These are phyloP conservation scores for Phaeosphaeria sp. DNA, from an alignment of 2,329 filamentous ascomycete genomes.

Conservation along the genomic window DNA sequence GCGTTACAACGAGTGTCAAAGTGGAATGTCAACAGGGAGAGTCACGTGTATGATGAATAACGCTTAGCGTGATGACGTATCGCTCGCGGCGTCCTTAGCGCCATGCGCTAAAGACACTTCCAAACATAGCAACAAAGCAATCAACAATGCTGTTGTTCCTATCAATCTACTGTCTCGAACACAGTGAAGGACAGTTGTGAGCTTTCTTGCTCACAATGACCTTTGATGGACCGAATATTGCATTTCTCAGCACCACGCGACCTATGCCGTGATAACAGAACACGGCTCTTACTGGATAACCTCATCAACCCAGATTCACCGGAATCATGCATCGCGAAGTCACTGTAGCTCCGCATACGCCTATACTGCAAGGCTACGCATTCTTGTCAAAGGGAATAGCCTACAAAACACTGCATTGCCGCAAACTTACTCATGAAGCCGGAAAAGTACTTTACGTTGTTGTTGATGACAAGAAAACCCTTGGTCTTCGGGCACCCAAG, in stretches of 20 bases:
- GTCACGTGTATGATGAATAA: not conserved
- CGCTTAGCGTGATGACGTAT: not conserved
- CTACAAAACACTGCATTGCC: conserved; percentile 44
- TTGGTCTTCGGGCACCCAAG: conserved; percentile 54
- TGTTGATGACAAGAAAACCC: conserved; percentile 29
- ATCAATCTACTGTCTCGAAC: no score
- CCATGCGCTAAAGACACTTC: not conserved
- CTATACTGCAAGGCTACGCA: conserved; percentile 39
- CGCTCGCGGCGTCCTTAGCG: not conserved
- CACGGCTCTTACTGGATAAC: not conserved
- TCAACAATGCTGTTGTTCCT: not conserved
- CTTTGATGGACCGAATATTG: not conserved
- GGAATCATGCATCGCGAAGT: conserved; percentile 23
- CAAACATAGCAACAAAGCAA: not conserved
- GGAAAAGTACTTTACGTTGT: conserved; percentile 36
- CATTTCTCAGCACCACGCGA: not conserved
- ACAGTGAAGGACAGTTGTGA: not conserved
- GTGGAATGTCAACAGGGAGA: not conserved
- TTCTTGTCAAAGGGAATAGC: conserved; percentile 43
- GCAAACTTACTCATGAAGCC: conserved; percentile 39
- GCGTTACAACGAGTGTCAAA: not conserved
- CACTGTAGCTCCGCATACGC: conserved; percentile 21
- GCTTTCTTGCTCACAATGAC: not conserved
- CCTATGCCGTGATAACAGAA: not conserved
- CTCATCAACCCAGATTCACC: not conserved